Base-by-base conservation (phyloP, 495 filamentous ascomycete genomes). In the Aspergillus funiculosus region DNA sequence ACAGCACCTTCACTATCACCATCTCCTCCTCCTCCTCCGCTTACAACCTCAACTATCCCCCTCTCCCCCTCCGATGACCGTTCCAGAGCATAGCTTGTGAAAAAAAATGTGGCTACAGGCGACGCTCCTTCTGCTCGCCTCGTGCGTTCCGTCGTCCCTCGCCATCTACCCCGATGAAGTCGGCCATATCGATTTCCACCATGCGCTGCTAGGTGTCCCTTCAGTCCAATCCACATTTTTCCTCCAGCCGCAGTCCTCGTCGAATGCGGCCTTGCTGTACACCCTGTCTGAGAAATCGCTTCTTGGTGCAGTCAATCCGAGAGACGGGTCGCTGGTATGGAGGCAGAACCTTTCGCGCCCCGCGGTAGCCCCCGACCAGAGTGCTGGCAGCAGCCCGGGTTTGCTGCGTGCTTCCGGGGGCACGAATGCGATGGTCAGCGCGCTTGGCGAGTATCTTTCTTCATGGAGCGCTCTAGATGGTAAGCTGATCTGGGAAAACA, bases 131-230 rank as follows among this genome's bases (percentile, higher is more conserved):
- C 43, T 64, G 50, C 54, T 68, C 54, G 62, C 67, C 48, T 67
- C 60, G 50, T 69, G 65, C 58, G 48, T 64, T 50, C 61, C 67
- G 36, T 63, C 65, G 29, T 56, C 58, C 48, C 46, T 53, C 46
- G 90, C 88, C 55, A 82, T 97, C 51, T 95, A 85, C 70, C 71
- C 77, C 39, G 92, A 99, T 58, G 92, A 97, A 60, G 89, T 94
- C 58, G 87, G 83, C 69, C 79, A 87, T 58, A 77, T 89, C 62
- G 92, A 99, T 69, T 97, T 86, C 74, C 94, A 97, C 67, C 81
- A 91, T 68, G 79, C 85, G 40, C 81, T 97, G 28, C 70, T 97
- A 54, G 92, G 92, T 52, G 62, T 83, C 13, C 89, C 94, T 46
- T 81, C 84, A 54, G 68, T 76, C 61, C 77, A 85, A 31, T 86